Evolutionary conservation across 2,329 filamentous ascomycete genomes (phyloP), one percentile per base, ranked within the genome.

Genomic region (Orbilia ellipsospora): DNA sequence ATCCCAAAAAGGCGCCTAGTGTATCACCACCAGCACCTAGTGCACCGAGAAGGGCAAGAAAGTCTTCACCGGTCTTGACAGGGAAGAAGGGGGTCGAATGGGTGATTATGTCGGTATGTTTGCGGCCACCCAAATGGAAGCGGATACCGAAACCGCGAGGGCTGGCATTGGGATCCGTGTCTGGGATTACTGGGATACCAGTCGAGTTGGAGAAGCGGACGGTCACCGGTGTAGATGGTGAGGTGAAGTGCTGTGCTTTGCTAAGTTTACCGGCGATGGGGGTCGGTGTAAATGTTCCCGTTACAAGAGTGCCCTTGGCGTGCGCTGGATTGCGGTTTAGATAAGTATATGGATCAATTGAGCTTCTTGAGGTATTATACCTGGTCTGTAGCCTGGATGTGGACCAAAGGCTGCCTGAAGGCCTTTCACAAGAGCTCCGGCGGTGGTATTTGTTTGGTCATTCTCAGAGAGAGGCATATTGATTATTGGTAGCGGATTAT

Each of bases 91-190:
- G 82, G 0, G 85, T 85, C 0, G 84, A 85, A 80, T 88, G 87
- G 0, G 83, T 80, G 60, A 89, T 81, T 77, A 89, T 85, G 78
- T 89, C 87, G 0, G 87, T 88, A 80, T 89, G 87, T 18, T 82
- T 80, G 54, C 82, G 82, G 13, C 83, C 82, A 10, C 81, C 80
- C 1, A 87, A 82, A 16, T 83, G 77, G 80, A 87, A 87, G 1
- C 86, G 84, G 36, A 86, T 79, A 2, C 82, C 85, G 3, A 87
- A 80, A 23, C 85, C 86, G 5, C 83, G 83, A 0, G 86, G 86
- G 72, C 85, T 84, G 75, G 84, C 83, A 61, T 84, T 84, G 8
- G 82, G 77, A 52, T 85, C 83, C 4, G 81, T 83, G 78, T 87
- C 86, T 0, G 86, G 84, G 72, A 88, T 83, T 0, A 82, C 73